A percentile compares a stretch with the other conserved stretches of the same genome.
Conservation (phyloP, 2,329 filamentous ascomycete species). For the Cladophialophora immunda region DNA sequence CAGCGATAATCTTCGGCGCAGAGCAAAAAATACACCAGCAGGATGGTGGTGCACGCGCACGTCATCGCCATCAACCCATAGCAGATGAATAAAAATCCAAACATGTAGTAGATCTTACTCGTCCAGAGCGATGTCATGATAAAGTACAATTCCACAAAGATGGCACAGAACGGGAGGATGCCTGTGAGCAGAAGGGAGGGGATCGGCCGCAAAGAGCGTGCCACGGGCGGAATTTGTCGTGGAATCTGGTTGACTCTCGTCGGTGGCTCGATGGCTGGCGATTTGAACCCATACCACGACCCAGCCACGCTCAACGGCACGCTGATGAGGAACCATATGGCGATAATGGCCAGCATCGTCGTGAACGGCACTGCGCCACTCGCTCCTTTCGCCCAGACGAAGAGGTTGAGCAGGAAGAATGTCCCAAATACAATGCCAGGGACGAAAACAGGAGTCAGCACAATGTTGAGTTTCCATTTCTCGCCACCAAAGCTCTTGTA, state of each 20-base stretch:
- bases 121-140: slow-evolving; percentile 99
- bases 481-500: slow-evolving; percentile 96
- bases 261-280: slow-evolving; percentile 74
- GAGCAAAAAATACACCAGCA: slow-evolving; percentile 95
- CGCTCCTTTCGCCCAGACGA: slow-evolving; percentile 92
- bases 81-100: slow-evolving; percentile 97
- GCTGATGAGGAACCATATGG: slow-evolving; percentile 97
- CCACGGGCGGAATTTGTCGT: slow-evolving; percentile 87
- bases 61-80: slow-evolving; percentile 98
- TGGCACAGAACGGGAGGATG: slow-evolving; percentile 91
- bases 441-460: slow-evolving; percentile 83
- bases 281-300: slow-evolving; percentile 92
- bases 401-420: slow-evolving; percentile 95
- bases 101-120: slow-evolving; percentile 99
- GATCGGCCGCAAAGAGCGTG: slow-evolving; percentile 82
- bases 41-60: slow-evolving; percentile 86
- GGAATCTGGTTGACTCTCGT: slow-evolving; percentile 98
- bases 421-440: slow-evolving; percentile 84
- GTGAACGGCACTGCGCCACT: slow-evolving; percentile 95
- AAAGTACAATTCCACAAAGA: slow-evolving; percentile 98
- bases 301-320: slow-evolving; percentile 89
- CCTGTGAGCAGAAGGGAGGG: slow-evolving; percentile 93
- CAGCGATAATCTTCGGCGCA: slow-evolving; percentile 98
- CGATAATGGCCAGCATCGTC: slow-evolving; percentile 92
- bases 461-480: slow-evolving; percentile 92